These are phyloP conservation scores for Casuarina cunninghamiana DNA, from an alignment of 306 rosid genomes.

Conservation along the genomic window DNA sequence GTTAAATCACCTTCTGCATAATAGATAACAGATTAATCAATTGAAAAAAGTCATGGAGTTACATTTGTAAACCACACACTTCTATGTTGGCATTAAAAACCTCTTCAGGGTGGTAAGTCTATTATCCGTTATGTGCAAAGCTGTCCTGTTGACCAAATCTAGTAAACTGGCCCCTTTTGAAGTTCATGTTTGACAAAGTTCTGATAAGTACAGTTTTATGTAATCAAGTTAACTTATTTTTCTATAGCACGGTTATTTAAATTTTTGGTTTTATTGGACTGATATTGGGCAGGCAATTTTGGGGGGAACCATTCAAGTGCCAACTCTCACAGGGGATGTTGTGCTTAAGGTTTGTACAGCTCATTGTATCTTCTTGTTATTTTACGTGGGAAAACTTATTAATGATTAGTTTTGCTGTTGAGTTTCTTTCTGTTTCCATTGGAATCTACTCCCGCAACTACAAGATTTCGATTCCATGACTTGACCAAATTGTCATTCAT, in stretches of 20 bases:
- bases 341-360: constrained; percentile 72
- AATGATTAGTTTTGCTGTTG: background rate
- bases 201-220: background rate
- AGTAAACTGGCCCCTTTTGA: background rate
- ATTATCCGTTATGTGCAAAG: too few species aligned
- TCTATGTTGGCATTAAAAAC: background rate
- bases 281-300: constrained; percentile 64
- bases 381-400: constrained; percentile 18
- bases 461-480: background rate
- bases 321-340: constrained; percentile 84
- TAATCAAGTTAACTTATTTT: background rate
- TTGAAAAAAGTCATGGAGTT: too few species aligned
- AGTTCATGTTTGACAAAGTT: background rate
- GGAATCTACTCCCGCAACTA: too few species aligned
- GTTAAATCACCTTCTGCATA: too few species aligned
- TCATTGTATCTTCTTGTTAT: constrained; percentile 13
- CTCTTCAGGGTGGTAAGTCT: background rate
- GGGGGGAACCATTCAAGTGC: constrained; percentile 90
- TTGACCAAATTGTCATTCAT: background rate
- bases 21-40: too few species aligned
- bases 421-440: background rate
- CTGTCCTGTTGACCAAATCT: background rate
- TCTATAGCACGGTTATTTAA: background rate
- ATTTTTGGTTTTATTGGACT: background rate
- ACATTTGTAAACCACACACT: too few species aligned